Evolutionary conservation across 306 rosid species (phyloP), one percentile per base, ranked within the genome.

Genomic region (Argentina anserina): DNA sequence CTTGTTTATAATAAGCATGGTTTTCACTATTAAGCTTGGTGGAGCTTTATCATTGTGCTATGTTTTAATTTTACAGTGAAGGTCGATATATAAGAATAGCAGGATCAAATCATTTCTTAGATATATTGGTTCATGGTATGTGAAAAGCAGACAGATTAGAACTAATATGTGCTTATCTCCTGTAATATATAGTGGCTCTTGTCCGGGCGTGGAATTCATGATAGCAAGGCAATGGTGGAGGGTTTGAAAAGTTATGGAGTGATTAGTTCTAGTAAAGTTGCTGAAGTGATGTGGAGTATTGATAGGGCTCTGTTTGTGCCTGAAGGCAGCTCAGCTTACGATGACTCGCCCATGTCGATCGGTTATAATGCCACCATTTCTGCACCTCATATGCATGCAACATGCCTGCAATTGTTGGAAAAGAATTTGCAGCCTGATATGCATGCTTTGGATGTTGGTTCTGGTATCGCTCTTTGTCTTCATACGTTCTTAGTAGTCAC

Each of bases 321-420:
- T 0, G 73, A 72, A 23, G 97, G 88, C 36, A 72, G 49, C 40
- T 82, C 87, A 14, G 82, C 97, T 47, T 95, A 95, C 80, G 86
- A 78, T 6, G 99, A 95, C 79, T 86, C 88, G 63, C 97, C 99
- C 49, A 66, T 91, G 92, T 49, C 88, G 0, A 91, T 95, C 52
- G 97, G 99, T 64, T 88, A 86, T 72, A 95, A 95, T 79, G 99
- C 84, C 75, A 95, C 99, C 46, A 95, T 95, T 69, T 95, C 99
- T 76, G 99, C 99, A 8, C 99, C 99, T 20, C 99, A 95, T 69
- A 95, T 95, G 99, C 99, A 95, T 64, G 99, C 97, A 34, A 76
- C 78, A 15, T 95, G 99, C 88, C 97, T 95, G 80, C 92, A 91
- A 72, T 82, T 95, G 84, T 82, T 95, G 74, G 97, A 89, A 81